Conservation (phyloP, 1,284 basidiomycete species). For the Golubevia pallescens region DNA sequence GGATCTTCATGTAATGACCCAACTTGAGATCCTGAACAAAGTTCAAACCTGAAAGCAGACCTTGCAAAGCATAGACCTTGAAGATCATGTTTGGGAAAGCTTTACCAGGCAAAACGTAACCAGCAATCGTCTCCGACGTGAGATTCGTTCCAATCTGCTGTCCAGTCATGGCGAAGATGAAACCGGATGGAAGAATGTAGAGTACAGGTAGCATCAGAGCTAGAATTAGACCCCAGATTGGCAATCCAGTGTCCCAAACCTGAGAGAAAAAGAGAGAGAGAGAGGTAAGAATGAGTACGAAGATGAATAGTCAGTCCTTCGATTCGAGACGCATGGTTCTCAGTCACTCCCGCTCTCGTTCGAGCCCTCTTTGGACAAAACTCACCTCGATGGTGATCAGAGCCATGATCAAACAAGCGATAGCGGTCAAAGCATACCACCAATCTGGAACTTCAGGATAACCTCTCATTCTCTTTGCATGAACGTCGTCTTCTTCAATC, state of each 20-base stretch:
- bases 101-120: constrained; percentile 32
- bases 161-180: constrained; percentile 30
- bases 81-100: constrained; percentile 38
- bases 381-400: constrained; percentile 3
- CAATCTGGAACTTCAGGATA: constrained; percentile 6
- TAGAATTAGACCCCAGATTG: constrained; percentile 10
- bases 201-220: constrained; percentile 6
- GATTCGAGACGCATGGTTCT: not conserved
- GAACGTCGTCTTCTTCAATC: constrained; percentile 3
- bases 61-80: constrained; percentile 5
- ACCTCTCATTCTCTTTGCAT: not conserved
- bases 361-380: not conserved
- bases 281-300: not conserved
- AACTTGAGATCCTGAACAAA: constrained; percentile 40
- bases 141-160: constrained; percentile 25
- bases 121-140: constrained; percentile 33
- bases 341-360: not conserved
- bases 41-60: constrained; percentile 14
- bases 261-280: not conserved
- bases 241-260: constrained; percentile 2
- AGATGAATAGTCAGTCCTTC: not conserved
- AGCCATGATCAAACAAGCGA: constrained; percentile 6
- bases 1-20: constrained; percentile 50
- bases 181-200: constrained; percentile 2
- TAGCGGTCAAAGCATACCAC: constrained; percentile 8